Conservation (phyloP, 257 asterid genomes). For the Anisodus tanguticus region DNA sequence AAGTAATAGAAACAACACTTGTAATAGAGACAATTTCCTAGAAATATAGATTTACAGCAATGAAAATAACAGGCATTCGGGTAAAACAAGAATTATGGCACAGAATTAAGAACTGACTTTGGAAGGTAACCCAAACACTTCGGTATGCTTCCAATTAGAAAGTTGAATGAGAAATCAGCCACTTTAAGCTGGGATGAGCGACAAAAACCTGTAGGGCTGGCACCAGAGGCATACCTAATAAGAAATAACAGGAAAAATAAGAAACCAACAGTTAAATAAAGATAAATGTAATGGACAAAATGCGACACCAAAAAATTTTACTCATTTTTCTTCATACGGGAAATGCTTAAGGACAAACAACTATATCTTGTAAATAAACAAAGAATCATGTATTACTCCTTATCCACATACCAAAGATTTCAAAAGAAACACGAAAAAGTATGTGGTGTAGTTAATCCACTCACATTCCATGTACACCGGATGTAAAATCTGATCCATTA, state of each 20-base stretch:
- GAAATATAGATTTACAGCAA: constrained; percentile 57
- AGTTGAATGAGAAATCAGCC: constrained; percentile 78
- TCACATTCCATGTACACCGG: constrained; percentile 61
- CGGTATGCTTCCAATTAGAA: constrained; percentile 74
- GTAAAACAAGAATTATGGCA: constrained; percentile 10
- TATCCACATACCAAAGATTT: background rate
- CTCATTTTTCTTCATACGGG: background rate
- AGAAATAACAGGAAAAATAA: background rate
- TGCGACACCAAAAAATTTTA: background rate
- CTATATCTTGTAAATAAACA: background rate
- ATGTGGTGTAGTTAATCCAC: constrained; percentile 33
- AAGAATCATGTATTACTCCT: background rate
- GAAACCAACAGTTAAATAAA: background rate
- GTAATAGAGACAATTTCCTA: constrained; percentile 66
- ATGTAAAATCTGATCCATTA: constrained; percentile 57
- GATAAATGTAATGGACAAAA: background rate
- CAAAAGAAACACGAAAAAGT: background rate
- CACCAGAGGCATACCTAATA: constrained; percentile 62
- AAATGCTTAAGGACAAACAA: background rate
- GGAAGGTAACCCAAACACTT: constrained; percentile 77
- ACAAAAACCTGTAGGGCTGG: constrained; percentile 64
- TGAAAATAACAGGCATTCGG: constrained; percentile 19
- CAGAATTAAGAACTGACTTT: constrained; percentile 47
- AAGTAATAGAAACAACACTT: background rate
- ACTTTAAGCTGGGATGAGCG: constrained; percentile 66